phyloP scores from a whole-genome alignment of 306 rosid species.

The Acacia acuminata region DNA sequence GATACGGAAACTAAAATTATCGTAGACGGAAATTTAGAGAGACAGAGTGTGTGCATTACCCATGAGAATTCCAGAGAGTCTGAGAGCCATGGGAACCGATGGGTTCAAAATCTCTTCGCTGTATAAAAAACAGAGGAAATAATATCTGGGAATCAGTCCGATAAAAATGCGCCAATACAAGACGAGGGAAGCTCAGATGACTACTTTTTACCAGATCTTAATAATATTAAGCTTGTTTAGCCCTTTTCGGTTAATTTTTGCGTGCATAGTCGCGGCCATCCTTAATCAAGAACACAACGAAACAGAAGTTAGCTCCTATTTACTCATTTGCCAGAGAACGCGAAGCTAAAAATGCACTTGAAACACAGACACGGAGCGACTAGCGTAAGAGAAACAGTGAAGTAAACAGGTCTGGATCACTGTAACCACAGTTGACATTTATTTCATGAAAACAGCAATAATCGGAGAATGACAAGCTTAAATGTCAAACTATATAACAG shows the following conservation, averaged over 20 bases:
- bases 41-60: slow-evolving; percentile 44
- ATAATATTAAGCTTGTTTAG: slow-evolving; percentile 70
- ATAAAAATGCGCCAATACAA: background rate
- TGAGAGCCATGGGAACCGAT: slow-evolving; percentile 87
- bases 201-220: slow-evolving; percentile 63
- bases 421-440: background rate
- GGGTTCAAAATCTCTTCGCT: slow-evolving; percentile 93
- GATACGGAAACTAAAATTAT: slow-evolving; percentile 5
- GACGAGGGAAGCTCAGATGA: background rate
- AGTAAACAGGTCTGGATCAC: background rate
- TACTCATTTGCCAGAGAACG: background rate
- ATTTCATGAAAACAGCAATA: background rate
- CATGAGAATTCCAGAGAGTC: slow-evolving; percentile 98
- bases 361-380: background rate
- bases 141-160: background rate
- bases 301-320: background rate
- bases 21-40: background rate
- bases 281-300: background rate
- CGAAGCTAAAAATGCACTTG: background rate
- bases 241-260: slow-evolving; percentile 68
- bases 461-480: background rate
- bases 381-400: background rate
- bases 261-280: slow-evolving; percentile 26
- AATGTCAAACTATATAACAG: background rate
- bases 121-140: slow-evolving; percentile 21